These are phyloP conservation scores for Paspalum vaginatum DNA, from an alignment of 176 grass and related monocot genomes.

Conservation along the genomic window DNA sequence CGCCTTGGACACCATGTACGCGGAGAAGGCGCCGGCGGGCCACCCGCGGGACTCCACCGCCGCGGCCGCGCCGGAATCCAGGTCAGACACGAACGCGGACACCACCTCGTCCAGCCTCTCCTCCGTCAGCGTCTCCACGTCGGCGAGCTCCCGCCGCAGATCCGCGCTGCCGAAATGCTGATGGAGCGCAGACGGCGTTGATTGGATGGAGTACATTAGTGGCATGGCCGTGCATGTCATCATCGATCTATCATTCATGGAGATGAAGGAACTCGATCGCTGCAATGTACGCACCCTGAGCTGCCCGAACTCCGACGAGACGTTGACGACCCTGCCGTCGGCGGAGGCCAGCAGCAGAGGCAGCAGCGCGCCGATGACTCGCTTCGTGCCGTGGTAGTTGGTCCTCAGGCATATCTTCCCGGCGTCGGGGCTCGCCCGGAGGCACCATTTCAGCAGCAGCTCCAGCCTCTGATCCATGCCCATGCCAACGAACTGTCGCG, in stretches of 20 bases:
- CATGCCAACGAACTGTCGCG: not conserved
- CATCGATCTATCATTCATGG: no score
- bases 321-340: constrained; percentile 46
- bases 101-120: constrained; percentile 19
- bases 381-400: constrained; percentile 56
- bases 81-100: constrained; percentile 33
- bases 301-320: constrained; percentile 44
- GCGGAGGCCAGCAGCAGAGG: constrained; percentile 43
- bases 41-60: constrained; percentile 15
- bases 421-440: constrained; percentile 26
- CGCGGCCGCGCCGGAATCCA: constrained; percentile 13
- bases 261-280: no score
- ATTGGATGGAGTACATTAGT: no score
- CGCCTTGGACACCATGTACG: constrained; percentile 55
- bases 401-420: constrained; percentile 45
- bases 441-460: not conserved
- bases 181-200: no score
- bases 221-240: no score
- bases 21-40: constrained; percentile 20
- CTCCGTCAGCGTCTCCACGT: constrained; percentile 5
- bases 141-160: constrained; percentile 9
- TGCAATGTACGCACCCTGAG: constrained; percentile 14
- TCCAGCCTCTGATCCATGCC: not conserved
- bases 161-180: constrained; percentile 31
- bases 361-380: constrained; percentile 39